These are phyloP conservation scores for Suillus subluteus DNA, from an alignment of 768 basidiomycete genomes.

Conservation along the genomic window DNA sequence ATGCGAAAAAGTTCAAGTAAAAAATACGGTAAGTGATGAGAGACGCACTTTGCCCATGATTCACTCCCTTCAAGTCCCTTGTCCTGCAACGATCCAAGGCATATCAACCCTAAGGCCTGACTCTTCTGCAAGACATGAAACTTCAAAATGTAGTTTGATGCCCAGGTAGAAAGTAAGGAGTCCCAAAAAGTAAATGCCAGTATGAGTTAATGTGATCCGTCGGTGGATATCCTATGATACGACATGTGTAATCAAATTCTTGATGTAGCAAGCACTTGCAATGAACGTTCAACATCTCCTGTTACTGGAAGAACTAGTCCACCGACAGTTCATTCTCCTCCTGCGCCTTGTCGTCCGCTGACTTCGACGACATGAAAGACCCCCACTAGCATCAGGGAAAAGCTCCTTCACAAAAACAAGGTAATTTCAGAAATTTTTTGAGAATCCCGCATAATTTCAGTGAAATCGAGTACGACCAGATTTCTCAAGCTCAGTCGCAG, in stretches of 20 bases:
- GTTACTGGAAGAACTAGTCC: no score
- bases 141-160: slow-evolving; percentile 80
- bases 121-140: slow-evolving; percentile 66
- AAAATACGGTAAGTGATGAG: background rate
- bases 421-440: no score
- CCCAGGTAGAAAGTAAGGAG: slow-evolving; percentile 73
- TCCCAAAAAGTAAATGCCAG: slow-evolving; percentile 80
- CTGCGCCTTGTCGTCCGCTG: no score
- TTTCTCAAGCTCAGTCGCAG: no score
- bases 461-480: no score
- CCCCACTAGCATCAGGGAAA: no score
- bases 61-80: slow-evolving; percentile 71
- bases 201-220: slow-evolving; percentile 72
- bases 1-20: slow-evolving; percentile 6
- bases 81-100: no score
- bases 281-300: slow-evolving; percentile 73
- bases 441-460: no score
- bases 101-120: slow-evolving; percentile 16
- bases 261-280: slow-evolving; percentile 25
- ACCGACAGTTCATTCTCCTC: no score
- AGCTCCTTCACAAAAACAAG: no score
- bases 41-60: slow-evolving; percentile 64
- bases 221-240: slow-evolving; percentile 61
- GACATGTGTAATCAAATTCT: background rate
- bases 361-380: no score